Percentiles rank a stretch among this genome's conserved stretches.
Conservation (phyloP, 1,284 basidiomycete species). For the Ustilago shanxiensis region DNA sequence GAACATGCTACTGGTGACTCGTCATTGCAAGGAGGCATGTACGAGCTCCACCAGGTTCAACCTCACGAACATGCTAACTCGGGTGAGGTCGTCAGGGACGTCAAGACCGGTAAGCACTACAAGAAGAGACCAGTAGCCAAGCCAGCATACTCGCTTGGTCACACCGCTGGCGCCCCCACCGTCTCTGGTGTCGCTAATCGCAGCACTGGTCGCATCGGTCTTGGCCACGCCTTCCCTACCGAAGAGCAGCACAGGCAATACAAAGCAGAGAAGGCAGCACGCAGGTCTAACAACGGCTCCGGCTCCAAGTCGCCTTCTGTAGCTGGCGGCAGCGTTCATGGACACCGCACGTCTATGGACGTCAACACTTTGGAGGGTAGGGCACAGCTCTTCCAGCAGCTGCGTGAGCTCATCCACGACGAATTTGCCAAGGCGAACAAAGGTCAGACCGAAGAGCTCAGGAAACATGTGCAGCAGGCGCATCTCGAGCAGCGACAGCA, state of each 20-base stretch:
- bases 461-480: slow-evolving; percentile 36
- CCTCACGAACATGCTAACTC: slow-evolving; percentile 22
- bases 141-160: slow-evolving; percentile 45
- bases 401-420: slow-evolving; percentile 53
- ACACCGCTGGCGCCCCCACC: slow-evolving; percentile 43
- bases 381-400: slow-evolving; percentile 36
- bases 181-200: slow-evolving; percentile 12
- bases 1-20: slow-evolving; percentile 3
- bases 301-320: slow-evolving; percentile 29
- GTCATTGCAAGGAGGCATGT: slow-evolving; percentile 18
- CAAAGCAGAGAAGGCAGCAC: slow-evolving; percentile 39
- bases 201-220: slow-evolving; percentile 38
- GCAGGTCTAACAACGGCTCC: slow-evolving; percentile 33
- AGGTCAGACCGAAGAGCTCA: slow-evolving; percentile 49
- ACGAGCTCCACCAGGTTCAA: slow-evolving; percentile 34
- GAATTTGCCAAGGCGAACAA: slow-evolving; percentile 49
- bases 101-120: slow-evolving; percentile 58
- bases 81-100: slow-evolving; percentile 51
- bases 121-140: slow-evolving; percentile 40
- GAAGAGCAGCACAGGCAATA: slow-evolving; percentile 43
- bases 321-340: slow-evolving; percentile 3
- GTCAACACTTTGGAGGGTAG: slow-evolving; percentile 46
- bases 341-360: slow-evolving; percentile 32
- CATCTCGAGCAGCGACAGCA: slow-evolving; percentile 26
- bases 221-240: slow-evolving; percentile 50